Conservation (phyloP, 2,329 filamentous ascomycete species). For the Fusarium brevicatenulatum region DNA sequence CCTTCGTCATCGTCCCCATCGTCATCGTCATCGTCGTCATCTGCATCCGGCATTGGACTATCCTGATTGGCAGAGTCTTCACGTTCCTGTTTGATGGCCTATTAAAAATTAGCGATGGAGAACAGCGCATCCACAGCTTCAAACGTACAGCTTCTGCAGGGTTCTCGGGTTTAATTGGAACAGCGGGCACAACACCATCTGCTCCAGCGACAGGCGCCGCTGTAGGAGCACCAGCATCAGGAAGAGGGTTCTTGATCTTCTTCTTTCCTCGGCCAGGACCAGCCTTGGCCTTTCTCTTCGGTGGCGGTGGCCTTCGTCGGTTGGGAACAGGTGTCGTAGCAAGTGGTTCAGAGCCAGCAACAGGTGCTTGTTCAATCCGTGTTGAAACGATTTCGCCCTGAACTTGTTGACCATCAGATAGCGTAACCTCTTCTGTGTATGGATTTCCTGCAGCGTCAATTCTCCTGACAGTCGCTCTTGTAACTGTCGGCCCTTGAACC, state of each 20-base stretch:
- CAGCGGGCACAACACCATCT: slow-evolving; percentile 51
- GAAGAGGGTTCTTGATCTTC: slow-evolving; percentile 72
- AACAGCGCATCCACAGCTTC: background rate
- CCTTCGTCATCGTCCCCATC: slow-evolving; percentile 61
- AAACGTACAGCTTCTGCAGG: slow-evolving; percentile 48
- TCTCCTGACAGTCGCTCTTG: slow-evolving; percentile 82
- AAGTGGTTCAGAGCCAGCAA: slow-evolving; percentile 62
- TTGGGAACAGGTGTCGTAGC: slow-evolving; percentile 53
- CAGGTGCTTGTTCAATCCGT: slow-evolving; percentile 59
- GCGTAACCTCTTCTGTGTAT: slow-evolving; percentile 84
- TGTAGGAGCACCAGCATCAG: slow-evolving; percentile 47
- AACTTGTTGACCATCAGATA: slow-evolving; percentile 80
- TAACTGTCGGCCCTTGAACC: slow-evolving; percentile 66
- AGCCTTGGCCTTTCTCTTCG: slow-evolving; percentile 81
- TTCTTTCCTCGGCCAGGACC: slow-evolving; percentile 80
- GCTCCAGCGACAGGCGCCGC: slow-evolving; percentile 50
- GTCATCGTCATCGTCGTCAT: slow-evolving; percentile 59
- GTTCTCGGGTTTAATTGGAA: slow-evolving; percentile 52
- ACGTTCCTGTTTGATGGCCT: slow-evolving; percentile 57
- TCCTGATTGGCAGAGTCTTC: slow-evolving; percentile 59
- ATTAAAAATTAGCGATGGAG: slow-evolving; percentile 26
- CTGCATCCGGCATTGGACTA: slow-evolving; percentile 64
- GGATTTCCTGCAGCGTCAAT: slow-evolving; percentile 82
- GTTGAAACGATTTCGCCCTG: slow-evolving; percentile 83
- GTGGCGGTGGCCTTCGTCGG: slow-evolving; percentile 76